Conservation (phyloP, 139 green algal species). For the Picochlorum sp. region DNA sequence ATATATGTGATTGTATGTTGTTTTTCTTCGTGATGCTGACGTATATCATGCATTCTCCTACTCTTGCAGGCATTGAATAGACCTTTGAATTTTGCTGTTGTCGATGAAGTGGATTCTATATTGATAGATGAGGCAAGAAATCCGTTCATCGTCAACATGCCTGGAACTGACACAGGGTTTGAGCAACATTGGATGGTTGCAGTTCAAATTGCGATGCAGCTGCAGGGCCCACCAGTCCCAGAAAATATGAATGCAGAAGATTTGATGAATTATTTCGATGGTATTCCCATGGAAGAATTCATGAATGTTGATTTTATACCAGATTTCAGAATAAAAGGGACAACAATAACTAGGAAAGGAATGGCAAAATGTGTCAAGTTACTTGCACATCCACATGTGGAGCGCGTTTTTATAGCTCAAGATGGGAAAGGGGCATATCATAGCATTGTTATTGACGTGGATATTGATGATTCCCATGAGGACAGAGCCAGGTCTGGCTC, state of each 20-base stretch:
- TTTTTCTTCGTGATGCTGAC: background rate
- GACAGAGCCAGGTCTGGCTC: no score
- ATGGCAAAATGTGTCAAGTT: slow-evolving; percentile 19
- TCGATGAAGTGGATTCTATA: slow-evolving; percentile 77
- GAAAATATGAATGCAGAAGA: slow-evolving; percentile 5
- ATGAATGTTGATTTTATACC: slow-evolving; percentile 24
- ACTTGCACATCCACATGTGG: background rate
- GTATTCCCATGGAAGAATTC: background rate
- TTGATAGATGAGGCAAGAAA: slow-evolving; percentile 70
- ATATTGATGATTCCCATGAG: no score
- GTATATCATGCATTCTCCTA: background rate
- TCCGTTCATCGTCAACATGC: slow-evolving; percentile 48
- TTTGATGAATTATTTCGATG: background rate
- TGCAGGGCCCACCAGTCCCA: slow-evolving; percentile 2
- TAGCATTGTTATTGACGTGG: background rate
- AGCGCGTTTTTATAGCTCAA: background rate
- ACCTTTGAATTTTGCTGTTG: slow-evolving; percentile 67
- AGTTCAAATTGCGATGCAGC: slow-evolving; percentile 2
- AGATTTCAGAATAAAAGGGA: slow-evolving; percentile 14
- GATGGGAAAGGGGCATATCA: background rate
- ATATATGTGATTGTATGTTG: background rate
- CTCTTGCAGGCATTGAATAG: slow-evolving; percentile 33
- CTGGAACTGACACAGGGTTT: background rate
- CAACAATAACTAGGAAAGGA: slow-evolving; percentile 31
- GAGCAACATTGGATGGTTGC: slow-evolving; percentile 32